A percentile compares a stretch with the other conserved stretches of the same genome.
Evolutionary conservation across 768 basidiomycete genomes (phyloP).

Genomic region (Boletus coccyginus): DNA sequence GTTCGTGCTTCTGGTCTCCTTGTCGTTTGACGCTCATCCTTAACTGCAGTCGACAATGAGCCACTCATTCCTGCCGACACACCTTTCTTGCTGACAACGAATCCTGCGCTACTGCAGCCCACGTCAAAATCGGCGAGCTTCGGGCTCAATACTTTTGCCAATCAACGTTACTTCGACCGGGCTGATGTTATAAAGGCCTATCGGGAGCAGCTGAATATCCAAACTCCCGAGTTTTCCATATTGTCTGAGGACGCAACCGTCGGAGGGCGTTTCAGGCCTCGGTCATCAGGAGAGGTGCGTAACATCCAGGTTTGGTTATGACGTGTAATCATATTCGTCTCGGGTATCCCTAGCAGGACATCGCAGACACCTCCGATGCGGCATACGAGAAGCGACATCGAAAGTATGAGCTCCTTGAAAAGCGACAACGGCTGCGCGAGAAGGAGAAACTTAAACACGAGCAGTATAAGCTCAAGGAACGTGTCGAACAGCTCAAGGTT

Average conservation of each 20-base stretch:
- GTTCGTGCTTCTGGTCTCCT: conserved; percentile 43
- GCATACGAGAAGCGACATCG: conserved; percentile 80
- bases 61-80: conserved; percentile 67
- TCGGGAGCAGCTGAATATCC: conserved; percentile 66
- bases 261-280: conserved; percentile 68
- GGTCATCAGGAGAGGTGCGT: conserved; percentile 70
- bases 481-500: conserved; percentile 75
- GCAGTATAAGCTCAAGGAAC: conserved; percentile 87
- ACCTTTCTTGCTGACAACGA: conserved; percentile 71
- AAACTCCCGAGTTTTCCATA: conserved; percentile 69
- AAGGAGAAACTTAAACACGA: conserved; percentile 92
- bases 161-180: conserved; percentile 74
- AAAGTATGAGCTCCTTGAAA: conserved; percentile 85
- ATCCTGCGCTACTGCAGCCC: conserved; percentile 49
- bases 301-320: neutral
- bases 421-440: conserved; percentile 79
- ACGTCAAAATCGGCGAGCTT: conserved; percentile 36
- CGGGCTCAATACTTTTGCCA: conserved; percentile 55
- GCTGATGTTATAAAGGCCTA: conserved; percentile 73
- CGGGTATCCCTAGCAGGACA: conserved; percentile 36
- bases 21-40: conserved; percentile 18
- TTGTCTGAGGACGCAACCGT: conserved; percentile 51
- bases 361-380: conserved; percentile 73
- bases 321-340: conserved; percentile 8
- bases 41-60: conserved; percentile 59